Conservation (phyloP, 805 yeast genomes). For the Yamadazyma olivae region DNA sequence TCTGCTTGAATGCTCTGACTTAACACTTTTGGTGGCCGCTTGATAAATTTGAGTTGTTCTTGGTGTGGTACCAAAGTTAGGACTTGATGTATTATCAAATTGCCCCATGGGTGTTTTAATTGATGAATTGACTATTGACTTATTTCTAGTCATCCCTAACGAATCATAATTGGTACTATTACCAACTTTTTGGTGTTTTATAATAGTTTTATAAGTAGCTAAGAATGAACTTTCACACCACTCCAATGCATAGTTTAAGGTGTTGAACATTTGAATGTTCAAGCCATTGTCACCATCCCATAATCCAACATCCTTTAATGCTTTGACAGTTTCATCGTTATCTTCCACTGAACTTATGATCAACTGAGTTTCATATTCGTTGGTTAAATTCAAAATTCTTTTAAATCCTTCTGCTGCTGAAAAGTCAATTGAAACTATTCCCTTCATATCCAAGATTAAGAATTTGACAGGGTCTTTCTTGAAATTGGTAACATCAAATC, state of each 20-base stretch:
- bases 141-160: constrained; percentile 14
- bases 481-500: constrained; percentile 56
- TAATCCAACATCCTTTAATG: constrained; percentile 80
- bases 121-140: constrained; percentile 10
- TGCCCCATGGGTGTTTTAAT: constrained; percentile 12
- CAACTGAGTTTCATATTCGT: constrained; percentile 65
- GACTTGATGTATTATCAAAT: constrained; percentile 13
- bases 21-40: constrained; percentile 47
- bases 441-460: constrained; percentile 79
- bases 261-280: constrained; percentile 62
- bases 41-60: constrained; percentile 49
- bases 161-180: constrained; percentile 7
- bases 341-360: constrained; percentile 76
- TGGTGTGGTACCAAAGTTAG: constrained; percentile 42
- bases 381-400: constrained; percentile 74
- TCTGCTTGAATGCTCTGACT: constrained; percentile 38
- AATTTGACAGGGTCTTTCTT: constrained; percentile 66
- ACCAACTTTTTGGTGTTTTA: constrained; percentile 8
- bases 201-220: constrained; percentile 46
- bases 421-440: constrained; percentile 80
- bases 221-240: constrained; percentile 96
- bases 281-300: constrained; percentile 47
- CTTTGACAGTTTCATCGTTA: constrained; percentile 61
- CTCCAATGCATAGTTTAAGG: constrained; percentile 84
- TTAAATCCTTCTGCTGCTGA: constrained; percentile 96